Evolutionary conservation across 1,139 yeast genomes (phyloP).

Genomic region (Blastobotrys indianensis): DNA sequence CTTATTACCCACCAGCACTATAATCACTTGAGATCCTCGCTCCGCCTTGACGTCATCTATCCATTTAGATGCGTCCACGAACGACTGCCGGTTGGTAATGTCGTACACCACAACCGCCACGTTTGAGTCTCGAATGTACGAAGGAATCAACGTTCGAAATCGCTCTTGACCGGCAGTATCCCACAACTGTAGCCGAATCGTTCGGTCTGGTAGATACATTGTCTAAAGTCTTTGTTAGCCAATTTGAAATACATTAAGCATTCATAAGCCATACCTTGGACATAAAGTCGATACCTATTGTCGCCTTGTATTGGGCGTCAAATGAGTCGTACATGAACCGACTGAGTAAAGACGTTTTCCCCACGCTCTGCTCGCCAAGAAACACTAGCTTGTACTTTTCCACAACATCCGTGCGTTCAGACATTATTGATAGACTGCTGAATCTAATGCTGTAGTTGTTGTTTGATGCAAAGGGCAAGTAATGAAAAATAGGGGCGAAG

Average conservation of each 20-base stretch:
- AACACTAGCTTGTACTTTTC: slow-evolving; percentile 36
- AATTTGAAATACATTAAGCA: slow-evolving; percentile 1
- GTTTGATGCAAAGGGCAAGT: background rate
- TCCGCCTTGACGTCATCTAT: slow-evolving; percentile 75
- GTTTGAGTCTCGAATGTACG: slow-evolving; percentile 92
- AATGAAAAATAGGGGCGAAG: background rate
- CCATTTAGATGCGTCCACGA: slow-evolving; percentile 74
- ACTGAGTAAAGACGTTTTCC: slow-evolving; percentile 91
- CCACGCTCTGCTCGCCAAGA: slow-evolving; percentile 43
- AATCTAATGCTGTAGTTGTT: background rate
- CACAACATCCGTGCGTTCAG: slow-evolving; percentile 30
- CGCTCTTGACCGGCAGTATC: slow-evolving; percentile 99
- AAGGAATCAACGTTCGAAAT: slow-evolving; percentile 88
- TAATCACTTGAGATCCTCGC: slow-evolving; percentile 62
- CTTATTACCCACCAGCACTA: slow-evolving; percentile 76
- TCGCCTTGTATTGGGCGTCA: slow-evolving; percentile 83
- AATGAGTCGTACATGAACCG: slow-evolving; percentile 98
- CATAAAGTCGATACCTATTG: slow-evolving; percentile 92
- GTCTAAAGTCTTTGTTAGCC: slow-evolving; percentile 33
- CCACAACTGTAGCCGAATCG: slow-evolving; percentile 77
- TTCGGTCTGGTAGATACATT: slow-evolving; percentile 71
- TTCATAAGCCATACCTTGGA: slow-evolving; percentile 44
- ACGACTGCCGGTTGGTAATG: slow-evolving; percentile 72
- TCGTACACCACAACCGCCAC: slow-evolving; percentile 96
- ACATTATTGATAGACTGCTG: slow-evolving; percentile 16